Percentiles rank a stretch among this genome's conserved stretches.
Conservation (phyloP, 192 early-diverging fungal genomes). For the Physocladia obscura region DNA sequence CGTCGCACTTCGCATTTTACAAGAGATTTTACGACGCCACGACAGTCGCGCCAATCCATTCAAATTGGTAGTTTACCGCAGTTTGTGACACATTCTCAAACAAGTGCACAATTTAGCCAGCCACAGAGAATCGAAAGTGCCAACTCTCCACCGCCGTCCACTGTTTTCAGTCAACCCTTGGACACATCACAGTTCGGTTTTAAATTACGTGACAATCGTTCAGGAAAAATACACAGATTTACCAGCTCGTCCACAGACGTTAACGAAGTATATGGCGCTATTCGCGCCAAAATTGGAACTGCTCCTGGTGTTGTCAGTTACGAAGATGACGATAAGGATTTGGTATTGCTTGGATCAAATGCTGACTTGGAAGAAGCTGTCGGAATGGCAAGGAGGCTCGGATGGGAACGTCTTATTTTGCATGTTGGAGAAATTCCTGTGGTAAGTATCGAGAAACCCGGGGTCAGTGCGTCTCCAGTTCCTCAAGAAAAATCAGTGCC, state of each 20-base stretch:
- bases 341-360: conserved; percentile 74
- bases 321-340: conserved; percentile 89
- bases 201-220: conserved; percentile 35
- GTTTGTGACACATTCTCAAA: too few species aligned
- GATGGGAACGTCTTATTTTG: conserved; percentile 72
- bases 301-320: conserved; percentile 45
- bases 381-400: conserved; percentile 72
- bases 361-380: conserved; percentile 84
- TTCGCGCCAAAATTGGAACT: conserved; percentile 14
- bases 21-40: too few species aligned
- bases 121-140: too few species aligned
- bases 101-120: too few species aligned
- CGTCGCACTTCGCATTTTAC: neutral
- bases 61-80: too few species aligned
- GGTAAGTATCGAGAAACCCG: neutral
- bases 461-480: neutral
- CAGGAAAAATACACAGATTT: conserved; percentile 39
- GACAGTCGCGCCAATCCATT: too few species aligned
- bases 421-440: conserved; percentile 35
- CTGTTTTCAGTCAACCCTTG: conserved; percentile 2
- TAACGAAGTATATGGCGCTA: neutral
- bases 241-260: conserved; percentile 27
- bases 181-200: conserved; percentile 29
- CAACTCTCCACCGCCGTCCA: conserved; percentile 11
- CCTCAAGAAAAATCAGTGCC: neutral